A percentile compares a stretch with the other conserved stretches of the same genome.
Conservation (phyloP, 106 monocot genomes). For the Vanilla planifolia region DNA sequence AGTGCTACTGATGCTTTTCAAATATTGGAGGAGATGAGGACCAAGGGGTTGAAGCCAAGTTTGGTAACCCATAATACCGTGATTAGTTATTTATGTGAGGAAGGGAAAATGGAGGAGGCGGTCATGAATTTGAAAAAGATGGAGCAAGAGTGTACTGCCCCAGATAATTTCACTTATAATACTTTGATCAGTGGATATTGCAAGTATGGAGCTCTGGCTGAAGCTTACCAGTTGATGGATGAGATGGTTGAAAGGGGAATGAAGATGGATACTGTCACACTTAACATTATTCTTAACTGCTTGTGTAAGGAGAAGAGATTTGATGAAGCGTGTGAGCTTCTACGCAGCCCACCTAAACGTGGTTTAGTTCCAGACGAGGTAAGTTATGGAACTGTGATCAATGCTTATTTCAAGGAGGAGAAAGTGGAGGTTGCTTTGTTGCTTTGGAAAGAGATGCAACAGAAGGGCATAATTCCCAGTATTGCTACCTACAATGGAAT, state of each 20-base stretch:
- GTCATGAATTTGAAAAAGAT: constrained; percentile 48
- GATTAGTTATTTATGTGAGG: constrained; percentile 63
- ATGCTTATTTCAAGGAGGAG: constrained; percentile 56
- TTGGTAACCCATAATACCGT: constrained; percentile 67
- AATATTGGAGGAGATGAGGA: constrained; percentile 60
- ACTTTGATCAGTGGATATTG: constrained; percentile 71
- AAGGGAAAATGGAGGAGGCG: constrained; percentile 77
- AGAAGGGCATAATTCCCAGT: constrained; percentile 49
- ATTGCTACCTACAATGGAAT: constrained; percentile 69
- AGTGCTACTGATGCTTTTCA: constrained; percentile 31
- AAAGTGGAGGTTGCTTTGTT: constrained; percentile 43
- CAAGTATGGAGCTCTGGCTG: constrained; percentile 31
- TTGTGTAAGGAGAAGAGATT: constrained; percentile 74
- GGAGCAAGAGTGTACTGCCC: constrained; percentile 52
- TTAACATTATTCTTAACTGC: constrained; percentile 61
- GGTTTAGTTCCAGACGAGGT: constrained; percentile 80
- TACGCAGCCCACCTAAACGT: constrained; percentile 56
- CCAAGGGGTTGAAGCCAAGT: constrained; percentile 37
- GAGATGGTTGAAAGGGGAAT: constrained; percentile 58
- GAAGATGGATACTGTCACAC: constrained; percentile 86
- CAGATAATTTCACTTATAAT: constrained; percentile 80
- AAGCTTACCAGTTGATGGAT: constrained; percentile 44
- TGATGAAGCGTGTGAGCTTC: constrained; percentile 53
- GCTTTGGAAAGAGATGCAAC: constrained; percentile 79
- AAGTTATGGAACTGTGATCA: constrained; percentile 76